Conservation (phyloP, 768 basidiomycete species). For the Crucibulum laeve region DNA sequence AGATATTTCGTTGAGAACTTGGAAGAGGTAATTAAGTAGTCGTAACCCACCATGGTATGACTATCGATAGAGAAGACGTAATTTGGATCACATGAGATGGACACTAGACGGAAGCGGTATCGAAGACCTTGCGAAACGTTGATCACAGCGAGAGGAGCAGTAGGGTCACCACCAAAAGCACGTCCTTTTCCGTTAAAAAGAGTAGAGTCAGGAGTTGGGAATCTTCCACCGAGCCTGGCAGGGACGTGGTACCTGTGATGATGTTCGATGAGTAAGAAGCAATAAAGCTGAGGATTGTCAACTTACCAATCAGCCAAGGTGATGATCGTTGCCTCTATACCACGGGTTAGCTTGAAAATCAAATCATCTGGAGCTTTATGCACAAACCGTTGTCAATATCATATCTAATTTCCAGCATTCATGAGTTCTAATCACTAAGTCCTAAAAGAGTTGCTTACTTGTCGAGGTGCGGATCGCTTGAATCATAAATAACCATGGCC, state of each 20-base stretch:
- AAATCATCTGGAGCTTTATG: neutral
- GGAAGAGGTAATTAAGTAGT: neutral
- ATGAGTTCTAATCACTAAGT: neutral
- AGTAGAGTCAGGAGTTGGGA: slow-evolving; percentile 26
- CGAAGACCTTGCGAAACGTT: slow-evolving; percentile 23
- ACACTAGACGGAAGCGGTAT: slow-evolving; percentile 49
- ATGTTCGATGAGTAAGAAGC: neutral
- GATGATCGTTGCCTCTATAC: slow-evolving; percentile 37
- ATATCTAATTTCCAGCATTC: slow-evolving; percentile 9
- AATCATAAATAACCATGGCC: slow-evolving; percentile 41
- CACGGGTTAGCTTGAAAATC: neutral
- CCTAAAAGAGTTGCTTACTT: neutral
- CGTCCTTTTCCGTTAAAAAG: slow-evolving; percentile 51
- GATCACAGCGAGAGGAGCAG: slow-evolving; percentile 30
- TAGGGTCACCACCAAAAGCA: slow-evolving; percentile 28
- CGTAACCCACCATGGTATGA: slow-evolving; percentile 29
- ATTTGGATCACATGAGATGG: slow-evolving; percentile 40
- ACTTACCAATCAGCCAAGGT: slow-evolving; percentile 42
- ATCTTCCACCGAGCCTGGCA: slow-evolving; percentile 18
- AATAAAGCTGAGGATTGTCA: neutral
- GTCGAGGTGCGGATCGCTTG: slow-evolving; percentile 24
- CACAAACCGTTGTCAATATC: slow-evolving; percentile 41
- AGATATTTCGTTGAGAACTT: neutral
- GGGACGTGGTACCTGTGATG: slow-evolving; percentile 23
- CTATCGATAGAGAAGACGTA: slow-evolving; percentile 42